Percentiles rank a stretch among this genome's conserved stretches.
These are phyloP conservation scores for Aureobasidium sp. DNA, from an alignment of 2,329 filamentous ascomycete genomes.

Conservation along the genomic window DNA sequence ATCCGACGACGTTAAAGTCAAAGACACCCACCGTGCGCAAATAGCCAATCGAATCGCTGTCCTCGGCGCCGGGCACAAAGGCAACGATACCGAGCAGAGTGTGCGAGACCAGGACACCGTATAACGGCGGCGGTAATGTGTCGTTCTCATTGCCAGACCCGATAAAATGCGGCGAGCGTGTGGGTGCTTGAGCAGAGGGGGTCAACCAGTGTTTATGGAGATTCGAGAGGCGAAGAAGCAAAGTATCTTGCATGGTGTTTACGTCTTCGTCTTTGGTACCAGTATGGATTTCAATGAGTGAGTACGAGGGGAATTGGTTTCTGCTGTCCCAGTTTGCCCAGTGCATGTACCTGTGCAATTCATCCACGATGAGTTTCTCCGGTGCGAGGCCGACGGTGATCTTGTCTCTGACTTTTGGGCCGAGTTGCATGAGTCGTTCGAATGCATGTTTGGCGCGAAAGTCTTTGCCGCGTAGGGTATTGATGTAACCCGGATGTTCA, in stretches of 20 bases:
- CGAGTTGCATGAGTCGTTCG: slow-evolving; percentile 43
- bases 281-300: slow-evolving; percentile 41
- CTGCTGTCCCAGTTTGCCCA: slow-evolving; percentile 46
- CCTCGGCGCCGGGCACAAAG: slow-evolving; percentile 36
- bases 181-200: slow-evolving; percentile 17
- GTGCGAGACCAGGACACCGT: slow-evolving; percentile 48
- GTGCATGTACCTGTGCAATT: slow-evolving; percentile 40
- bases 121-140: slow-evolving; percentile 38
- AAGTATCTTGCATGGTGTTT: slow-evolving; percentile 31
- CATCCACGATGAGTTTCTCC: slow-evolving; percentile 28
- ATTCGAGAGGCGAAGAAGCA: background rate
- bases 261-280: slow-evolving; percentile 35
- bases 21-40: slow-evolving; percentile 45
- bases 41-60: slow-evolving; percentile 17
- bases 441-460: slow-evolving; percentile 49
- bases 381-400: slow-evolving; percentile 32
- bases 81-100: slow-evolving; percentile 48
- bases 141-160: slow-evolving; percentile 8
- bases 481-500: slow-evolving; percentile 36
- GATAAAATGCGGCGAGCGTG: slow-evolving; percentile 1
- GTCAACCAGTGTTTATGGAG: background rate
- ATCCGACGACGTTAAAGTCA: slow-evolving; percentile 45
- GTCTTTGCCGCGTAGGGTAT: slow-evolving; percentile 34
- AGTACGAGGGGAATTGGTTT: slow-evolving; percentile 25
- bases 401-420: slow-evolving; percentile 46